Conservation (phyloP, 2,329 filamentous ascomycete species). For the Diaporthe humulicola region DNA sequence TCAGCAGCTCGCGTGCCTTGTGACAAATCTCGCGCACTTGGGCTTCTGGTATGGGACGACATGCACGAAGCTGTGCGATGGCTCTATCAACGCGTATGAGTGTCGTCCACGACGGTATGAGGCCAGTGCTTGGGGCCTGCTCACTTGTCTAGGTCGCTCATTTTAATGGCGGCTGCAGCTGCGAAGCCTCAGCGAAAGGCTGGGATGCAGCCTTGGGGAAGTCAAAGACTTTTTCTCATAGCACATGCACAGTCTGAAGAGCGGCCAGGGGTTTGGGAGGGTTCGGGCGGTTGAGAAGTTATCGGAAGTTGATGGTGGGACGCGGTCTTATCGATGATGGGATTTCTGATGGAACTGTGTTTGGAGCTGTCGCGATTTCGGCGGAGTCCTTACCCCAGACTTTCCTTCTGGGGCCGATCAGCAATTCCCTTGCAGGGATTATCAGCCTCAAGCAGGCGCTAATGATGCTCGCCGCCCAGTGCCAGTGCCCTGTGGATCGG, state of each 20-base stretch:
- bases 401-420: slow-evolving; percentile 23
- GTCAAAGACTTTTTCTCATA: slow-evolving; percentile 31
- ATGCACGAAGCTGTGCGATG: slow-evolving; percentile 94
- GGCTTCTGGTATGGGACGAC: slow-evolving; percentile 93
- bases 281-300: not conserved
- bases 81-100: slow-evolving; percentile 69
- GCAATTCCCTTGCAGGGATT: slow-evolving; percentile 26
- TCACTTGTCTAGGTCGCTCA: slow-evolving; percentile 96
- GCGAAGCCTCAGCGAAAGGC: slow-evolving; percentile 34
- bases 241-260: not conserved
- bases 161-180: slow-evolving; percentile 53
- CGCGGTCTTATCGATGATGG: not conserved
- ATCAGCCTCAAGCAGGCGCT: slow-evolving; percentile 22
- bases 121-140: slow-evolving; percentile 42
- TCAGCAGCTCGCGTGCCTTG: slow-evolving; percentile 94
- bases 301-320: not conserved
- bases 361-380: slow-evolving; percentile 34
- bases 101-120: not conserved
- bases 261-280: not conserved
- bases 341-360: not conserved
- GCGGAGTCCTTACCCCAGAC: slow-evolving; percentile 36
- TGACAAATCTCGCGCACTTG: slow-evolving; percentile 98
- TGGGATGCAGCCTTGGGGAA: not conserved
- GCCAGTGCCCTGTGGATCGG: not conserved
- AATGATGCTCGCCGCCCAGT: not conserved